Evolutionary conservation across 2,329 filamentous ascomycete species (phyloP).

Genomic region (Septoria petroselini): DNA sequence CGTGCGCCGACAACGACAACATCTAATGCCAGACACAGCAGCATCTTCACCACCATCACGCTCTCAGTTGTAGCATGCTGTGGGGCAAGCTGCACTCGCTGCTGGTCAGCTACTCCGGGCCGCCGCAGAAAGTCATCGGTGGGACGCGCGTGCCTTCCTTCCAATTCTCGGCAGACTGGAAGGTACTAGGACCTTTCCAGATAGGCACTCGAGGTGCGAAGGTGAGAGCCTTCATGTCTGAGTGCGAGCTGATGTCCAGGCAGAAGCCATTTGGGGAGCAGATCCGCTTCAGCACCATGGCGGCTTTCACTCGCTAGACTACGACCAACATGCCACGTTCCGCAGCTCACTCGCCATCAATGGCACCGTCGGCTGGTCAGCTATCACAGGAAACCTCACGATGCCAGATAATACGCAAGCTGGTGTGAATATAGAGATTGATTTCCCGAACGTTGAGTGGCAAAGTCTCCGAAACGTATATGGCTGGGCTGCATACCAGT

Average conservation of each 20-base stretch:
- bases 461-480: constrained; percentile 52
- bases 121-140: constrained; percentile 1
- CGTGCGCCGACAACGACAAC: no score
- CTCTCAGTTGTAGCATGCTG: background rate
- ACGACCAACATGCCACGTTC: constrained; percentile 45
- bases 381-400: constrained; percentile 36
- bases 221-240: background rate
- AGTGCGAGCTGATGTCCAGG: constrained; percentile 9
- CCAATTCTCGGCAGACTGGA: constrained; percentile 17
- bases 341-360: constrained; percentile 52
- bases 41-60: background rate
- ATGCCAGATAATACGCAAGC: constrained; percentile 37
- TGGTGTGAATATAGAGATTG: constrained; percentile 41
- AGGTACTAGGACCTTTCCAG: constrained; percentile 55
- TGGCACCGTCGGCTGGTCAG: constrained; percentile 52
- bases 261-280: constrained; percentile 58
- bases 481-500: constrained; percentile 59
- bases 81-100: constrained; percentile 3
- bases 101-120: background rate
- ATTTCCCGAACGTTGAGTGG: constrained; percentile 55
- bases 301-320: constrained; percentile 50
- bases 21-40: no score
- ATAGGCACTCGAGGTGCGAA: constrained; percentile 56
- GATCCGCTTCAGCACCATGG: constrained; percentile 56
- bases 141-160: background rate